A percentile compares a stretch with the other conserved stretches of the same genome.
These are phyloP conservation scores for Moelleriella libera DNA, from an alignment of 2,329 filamentous ascomycete genomes.

Conservation along the genomic window DNA sequence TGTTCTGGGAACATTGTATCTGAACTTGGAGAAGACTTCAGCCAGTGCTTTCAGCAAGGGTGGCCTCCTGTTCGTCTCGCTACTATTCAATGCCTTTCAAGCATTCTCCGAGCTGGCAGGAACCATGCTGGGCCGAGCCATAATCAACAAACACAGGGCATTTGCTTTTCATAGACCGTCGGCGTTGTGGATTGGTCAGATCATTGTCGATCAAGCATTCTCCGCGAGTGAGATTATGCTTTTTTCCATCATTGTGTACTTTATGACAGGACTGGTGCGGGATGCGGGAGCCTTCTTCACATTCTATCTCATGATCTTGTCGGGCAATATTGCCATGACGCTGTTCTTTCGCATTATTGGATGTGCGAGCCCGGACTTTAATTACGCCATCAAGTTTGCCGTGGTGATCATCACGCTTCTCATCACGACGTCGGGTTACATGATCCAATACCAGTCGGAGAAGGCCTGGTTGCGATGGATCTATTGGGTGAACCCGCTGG, in stretches of 20 bases:
- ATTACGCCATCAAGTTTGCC: slow-evolving; percentile 73
- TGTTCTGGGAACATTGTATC: slow-evolving; percentile 66
- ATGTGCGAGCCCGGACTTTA: slow-evolving; percentile 65
- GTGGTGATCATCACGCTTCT: slow-evolving; percentile 71
- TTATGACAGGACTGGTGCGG: slow-evolving; percentile 57
- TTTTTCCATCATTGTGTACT: slow-evolving; percentile 66
- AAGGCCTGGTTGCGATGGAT: slow-evolving; percentile 72
- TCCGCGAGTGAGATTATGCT: slow-evolving; percentile 54
- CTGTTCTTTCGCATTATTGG: slow-evolving; percentile 65
- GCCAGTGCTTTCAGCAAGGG: slow-evolving; percentile 69
- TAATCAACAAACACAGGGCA: slow-evolving; percentile 73
- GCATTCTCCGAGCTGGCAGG: slow-evolving; percentile 65
- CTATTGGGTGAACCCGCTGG: slow-evolving; percentile 62
- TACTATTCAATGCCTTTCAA: slow-evolving; percentile 80
- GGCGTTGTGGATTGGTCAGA: slow-evolving; percentile 72
- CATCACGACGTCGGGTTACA: slow-evolving; percentile 66
- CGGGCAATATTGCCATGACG: slow-evolving; percentile 58
- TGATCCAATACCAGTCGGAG: slow-evolving; percentile 65
- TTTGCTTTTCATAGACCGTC: slow-evolving; percentile 76
- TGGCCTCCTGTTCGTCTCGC: slow-evolving; percentile 64
- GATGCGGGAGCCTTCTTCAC: slow-evolving; percentile 67
- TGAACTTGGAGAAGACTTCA: slow-evolving; percentile 50
- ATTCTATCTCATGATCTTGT: slow-evolving; percentile 57
- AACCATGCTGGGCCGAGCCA: slow-evolving; percentile 62
- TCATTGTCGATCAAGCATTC: slow-evolving; percentile 64